These are phyloP conservation scores for Angomonas ambiguus DNA, from an alignment of 208 protist genomes.

Conservation along the genomic window DNA sequence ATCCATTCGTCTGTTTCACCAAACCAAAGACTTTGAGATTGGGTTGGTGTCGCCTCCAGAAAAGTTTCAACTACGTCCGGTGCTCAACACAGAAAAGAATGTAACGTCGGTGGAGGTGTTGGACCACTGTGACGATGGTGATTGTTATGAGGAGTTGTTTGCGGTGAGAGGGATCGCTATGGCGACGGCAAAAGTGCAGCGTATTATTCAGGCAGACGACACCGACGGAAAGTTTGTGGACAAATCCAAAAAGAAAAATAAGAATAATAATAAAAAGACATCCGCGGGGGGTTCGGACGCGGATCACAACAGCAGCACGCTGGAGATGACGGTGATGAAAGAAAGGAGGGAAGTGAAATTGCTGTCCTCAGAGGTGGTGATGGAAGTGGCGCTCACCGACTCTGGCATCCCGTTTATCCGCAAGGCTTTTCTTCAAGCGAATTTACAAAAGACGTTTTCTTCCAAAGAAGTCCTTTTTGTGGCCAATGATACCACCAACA, in stretches of 20 bases:
- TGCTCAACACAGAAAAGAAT: not conserved
- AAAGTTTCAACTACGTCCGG: not conserved
- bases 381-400: conserved; percentile 48
- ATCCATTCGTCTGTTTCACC: not conserved
- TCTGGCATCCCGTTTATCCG: conserved; percentile 54
- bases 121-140: no score
- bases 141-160: no score
- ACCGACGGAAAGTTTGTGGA: not conserved
- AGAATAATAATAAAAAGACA: not conserved
- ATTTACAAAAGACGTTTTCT: conserved; percentile 19
- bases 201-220: not conserved
- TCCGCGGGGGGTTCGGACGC: no score
- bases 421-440: conserved; percentile 42
- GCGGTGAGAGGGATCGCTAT: not conserved
- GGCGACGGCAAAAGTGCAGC: not conserved
- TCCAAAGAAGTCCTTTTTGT: not conserved
- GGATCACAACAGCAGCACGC: no score
- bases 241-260: not conserved
- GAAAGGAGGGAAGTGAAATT: not conserved
- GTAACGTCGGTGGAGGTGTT: not conserved
- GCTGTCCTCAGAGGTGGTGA: conserved; percentile 33
- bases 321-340: not conserved
- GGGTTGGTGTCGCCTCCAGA: not conserved
- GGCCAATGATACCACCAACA: not conserved
- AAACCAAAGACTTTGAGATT: not conserved